Conservation (phyloP, 257 asterid species). For the Primulina eburnea region DNA sequence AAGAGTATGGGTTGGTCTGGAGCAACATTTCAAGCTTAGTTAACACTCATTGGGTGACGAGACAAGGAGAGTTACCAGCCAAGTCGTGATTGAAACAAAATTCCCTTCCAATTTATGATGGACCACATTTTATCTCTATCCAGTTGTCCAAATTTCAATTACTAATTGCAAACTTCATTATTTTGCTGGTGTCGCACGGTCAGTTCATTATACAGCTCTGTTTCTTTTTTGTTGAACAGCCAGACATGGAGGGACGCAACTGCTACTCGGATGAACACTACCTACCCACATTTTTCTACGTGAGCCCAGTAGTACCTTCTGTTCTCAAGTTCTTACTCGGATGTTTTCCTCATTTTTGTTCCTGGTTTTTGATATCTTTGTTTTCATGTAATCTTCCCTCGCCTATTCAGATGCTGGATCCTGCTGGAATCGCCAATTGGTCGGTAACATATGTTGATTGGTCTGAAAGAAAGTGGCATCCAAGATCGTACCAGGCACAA, state of each 20-base stretch:
- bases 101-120: no score
- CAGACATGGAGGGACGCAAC: slow-evolving; percentile 93
- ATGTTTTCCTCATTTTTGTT: slow-evolving; percentile 30
- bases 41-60: background rate
- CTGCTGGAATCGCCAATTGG: slow-evolving; percentile 81
- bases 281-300: slow-evolving; percentile 85
- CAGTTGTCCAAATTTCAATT: background rate
- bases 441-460: slow-evolving; percentile 89
- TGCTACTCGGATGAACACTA: slow-evolving; percentile 99
- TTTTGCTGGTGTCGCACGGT: background rate
- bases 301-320: slow-evolving; percentile 36
- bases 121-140: background rate
- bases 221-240: slow-evolving; percentile 65
- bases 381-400: slow-evolving; percentile 24
- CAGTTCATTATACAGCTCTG: slow-evolving; percentile 41
- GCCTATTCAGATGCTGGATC: slow-evolving; percentile 69
- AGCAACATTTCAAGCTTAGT: background rate
- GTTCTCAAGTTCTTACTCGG: slow-evolving; percentile 34
- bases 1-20: background rate
- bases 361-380: slow-evolving; percentile 3
- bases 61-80: background rate
- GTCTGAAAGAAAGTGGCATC: slow-evolving; percentile 96
- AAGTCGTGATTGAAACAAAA: background rate
- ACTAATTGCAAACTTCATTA: background rate
- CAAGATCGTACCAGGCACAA: slow-evolving; percentile 63